Base-by-base conservation (phyloP, 2,329 filamentous ascomycete species). In the Thielaviopsis ethacetica region DNA sequence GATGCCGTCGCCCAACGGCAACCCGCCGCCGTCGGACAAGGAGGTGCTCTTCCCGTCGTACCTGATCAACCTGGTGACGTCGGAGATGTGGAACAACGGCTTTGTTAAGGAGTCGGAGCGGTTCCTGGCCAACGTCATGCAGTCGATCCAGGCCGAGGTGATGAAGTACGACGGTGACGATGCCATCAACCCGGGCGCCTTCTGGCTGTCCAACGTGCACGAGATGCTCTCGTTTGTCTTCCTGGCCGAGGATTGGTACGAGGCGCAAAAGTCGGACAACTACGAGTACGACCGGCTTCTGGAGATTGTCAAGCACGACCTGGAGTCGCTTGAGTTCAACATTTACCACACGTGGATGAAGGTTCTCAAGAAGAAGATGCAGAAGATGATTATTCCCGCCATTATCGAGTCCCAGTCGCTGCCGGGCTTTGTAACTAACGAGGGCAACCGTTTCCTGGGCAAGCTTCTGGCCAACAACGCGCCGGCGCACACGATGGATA, bases 271-370 rank as follows among this genome's bases (percentile, higher is more conserved):
- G 81, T 93, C 91, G 44, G 93, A 98, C 73, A 97, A 97, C 70
- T 97, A 95, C 70, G 93, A 98, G 75, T 98, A 98, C 67, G 93
- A 98, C 72, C 86, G 93, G 63, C 80, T 98, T 57, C 76, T 98
- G 67, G 93, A 98, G 72, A 97, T 98, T 70, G 93, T 98, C 70
- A 98, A 98, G 79, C 93, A 98, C 70, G 93, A 98, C 70, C 77
- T 98, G 56, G 93, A 98, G 75, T 95, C 88, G 72, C 78, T 98
- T 63, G 93, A 98, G 74, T 98, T 98, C 78, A 98, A 98, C 76
- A 98, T 98, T 67, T 98, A 98, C 73, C 93, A 98, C 74, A 98
- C 93, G 26, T 98, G 93, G 93, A 98, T 98, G 93, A 98, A 98
- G 79, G 88, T 96, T 60, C 76, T 98, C 68, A 98, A 98, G 81